These are phyloP conservation scores for Arthrobotrys sinensis DNA, from an alignment of 2,329 filamentous ascomycete genomes.

Conservation along the genomic window DNA sequence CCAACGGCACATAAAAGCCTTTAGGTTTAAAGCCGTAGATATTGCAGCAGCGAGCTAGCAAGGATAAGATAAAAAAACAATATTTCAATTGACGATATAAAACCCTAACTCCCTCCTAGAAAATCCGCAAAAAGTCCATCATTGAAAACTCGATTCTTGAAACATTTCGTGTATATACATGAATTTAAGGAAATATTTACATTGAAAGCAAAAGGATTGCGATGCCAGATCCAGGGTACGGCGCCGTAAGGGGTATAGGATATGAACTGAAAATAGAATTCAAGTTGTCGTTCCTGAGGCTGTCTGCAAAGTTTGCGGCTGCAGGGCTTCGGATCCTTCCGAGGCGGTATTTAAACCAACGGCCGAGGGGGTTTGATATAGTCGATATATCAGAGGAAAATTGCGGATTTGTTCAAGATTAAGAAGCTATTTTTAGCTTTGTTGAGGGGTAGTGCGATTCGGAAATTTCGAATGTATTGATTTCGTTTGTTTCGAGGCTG, in stretches of 20 bases:
- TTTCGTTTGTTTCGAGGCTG: not conserved
- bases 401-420: too few relatives aligned
- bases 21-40: too few relatives aligned
- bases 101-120: not conserved
- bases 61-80: too few relatives aligned
- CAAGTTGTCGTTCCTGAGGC: not conserved
- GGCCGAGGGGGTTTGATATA: not conserved
- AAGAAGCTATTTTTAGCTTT: constrained; percentile 6
- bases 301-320: not conserved
- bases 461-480: not conserved
- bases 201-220: not conserved
- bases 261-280: not conserved
- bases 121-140: not conserved
- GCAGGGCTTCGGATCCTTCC: not conserved
- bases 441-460: not conserved
- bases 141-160: not conserved
- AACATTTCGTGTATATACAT: constrained; percentile 3
- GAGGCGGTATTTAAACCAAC: too few relatives aligned
- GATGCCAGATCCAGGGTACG: too few relatives aligned
- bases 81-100: too few relatives aligned
- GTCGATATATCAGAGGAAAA: constrained; percentile 5
- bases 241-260: too few relatives aligned
- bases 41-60: too few relatives aligned
- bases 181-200: constrained; percentile 2
- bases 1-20: too few relatives aligned